Base-by-base conservation (phyloP, 192 early-diverging fungal species). In the Haplosporangium gracile region DNA sequence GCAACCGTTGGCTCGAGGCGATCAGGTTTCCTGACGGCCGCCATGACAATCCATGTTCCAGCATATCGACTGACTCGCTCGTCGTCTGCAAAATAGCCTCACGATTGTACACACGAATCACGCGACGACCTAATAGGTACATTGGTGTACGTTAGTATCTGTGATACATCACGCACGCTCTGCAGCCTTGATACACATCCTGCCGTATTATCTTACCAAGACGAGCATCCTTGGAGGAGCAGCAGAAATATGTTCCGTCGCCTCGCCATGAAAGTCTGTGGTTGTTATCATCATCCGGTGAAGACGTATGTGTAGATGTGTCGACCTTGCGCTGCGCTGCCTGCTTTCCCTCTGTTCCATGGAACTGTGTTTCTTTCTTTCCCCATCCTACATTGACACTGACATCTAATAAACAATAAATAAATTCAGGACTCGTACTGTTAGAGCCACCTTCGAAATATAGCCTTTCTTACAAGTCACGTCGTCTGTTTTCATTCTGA, bases 311-410 rank as follows among this genome's bases (percentile, higher is more conserved):
- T 70, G 79, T 81, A 24, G 74, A 82, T 20, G 77, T 76, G 72
- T 88, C 88, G 9, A 81, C 77, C 74, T 90, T 92, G 81, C 87
- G 83, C 75, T 90, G 88, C 4, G 95, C 94, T 20, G 95, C 95
- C 34, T 89, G 75, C 84, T 98, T 97, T 73, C 96, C 97, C 69
- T 90, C 95, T 26, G 94, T 93, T 68, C 98, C 98, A 81, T 98
- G 97, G 85, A 99, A 99, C 82, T 99, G 98, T 16, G 98, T 99
- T 85, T 98, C 98, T 72, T 96, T 97, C 57, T 92, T 94, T 79
- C 98, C 98, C 98, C 98, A 99, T 53, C 98, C 98, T n/a, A 99
- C 92, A 32, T 90, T 93, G 16, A 97, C 94, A 18, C 90, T 92
- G 34, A 89, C 88, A 75, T 92, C 94, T 95, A 80, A 24, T 36